Percentiles rank a stretch among this genome's conserved stretches.
These are phyloP conservation scores for Fusarium sp. DNA, from an alignment of 2,329 filamentous ascomycete genomes.

Conservation along the genomic window DNA sequence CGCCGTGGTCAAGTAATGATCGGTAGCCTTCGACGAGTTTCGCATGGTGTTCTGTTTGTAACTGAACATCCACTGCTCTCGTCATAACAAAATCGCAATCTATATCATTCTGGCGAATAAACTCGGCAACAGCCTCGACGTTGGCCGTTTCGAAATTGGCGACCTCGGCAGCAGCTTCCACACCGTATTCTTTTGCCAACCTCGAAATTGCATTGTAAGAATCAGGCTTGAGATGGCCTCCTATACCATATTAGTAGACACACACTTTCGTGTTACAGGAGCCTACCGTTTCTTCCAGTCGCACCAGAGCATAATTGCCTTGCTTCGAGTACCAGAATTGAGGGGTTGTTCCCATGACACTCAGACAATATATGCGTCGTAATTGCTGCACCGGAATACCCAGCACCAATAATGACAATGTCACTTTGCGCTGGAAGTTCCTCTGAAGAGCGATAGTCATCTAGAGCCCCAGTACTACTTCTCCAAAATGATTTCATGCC, in stretches of 20 bases:
- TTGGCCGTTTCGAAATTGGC: constrained; percentile 35
- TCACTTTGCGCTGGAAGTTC: constrained; percentile 56
- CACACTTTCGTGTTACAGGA: accelerated
- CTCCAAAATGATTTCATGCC: constrained; percentile 36
- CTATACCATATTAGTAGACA: background rate
- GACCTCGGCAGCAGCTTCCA: constrained; percentile 40
- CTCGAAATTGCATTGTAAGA: constrained; percentile 4
- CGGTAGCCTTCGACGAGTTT: constrained; percentile 50
- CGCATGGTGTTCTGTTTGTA: constrained; percentile 43
- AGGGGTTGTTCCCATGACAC: constrained; percentile 24
- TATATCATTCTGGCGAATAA: constrained; percentile 55
- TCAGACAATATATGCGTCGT: constrained; percentile 57
- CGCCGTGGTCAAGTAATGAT: constrained; percentile 46
- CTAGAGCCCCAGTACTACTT: background rate
- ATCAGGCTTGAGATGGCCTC: constrained; percentile 42
- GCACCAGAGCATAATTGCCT: constrained; percentile 55
- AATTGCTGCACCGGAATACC: constrained; percentile 60
- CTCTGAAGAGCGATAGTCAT: background rate
- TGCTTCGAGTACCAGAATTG: constrained; percentile 53
- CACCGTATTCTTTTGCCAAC: constrained; percentile 27
- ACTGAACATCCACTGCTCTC: constrained; percentile 55
- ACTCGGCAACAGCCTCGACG: constrained; percentile 49
- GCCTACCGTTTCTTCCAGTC: constrained; percentile 54
- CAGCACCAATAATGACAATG: constrained; percentile 63
- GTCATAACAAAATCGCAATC: constrained; percentile 62